A percentile compares a stretch with the other conserved stretches of the same genome.
Conservation (phyloP, 2,329 filamentous ascomycete species). For the Thermothelomyces thermophilus region DNA sequence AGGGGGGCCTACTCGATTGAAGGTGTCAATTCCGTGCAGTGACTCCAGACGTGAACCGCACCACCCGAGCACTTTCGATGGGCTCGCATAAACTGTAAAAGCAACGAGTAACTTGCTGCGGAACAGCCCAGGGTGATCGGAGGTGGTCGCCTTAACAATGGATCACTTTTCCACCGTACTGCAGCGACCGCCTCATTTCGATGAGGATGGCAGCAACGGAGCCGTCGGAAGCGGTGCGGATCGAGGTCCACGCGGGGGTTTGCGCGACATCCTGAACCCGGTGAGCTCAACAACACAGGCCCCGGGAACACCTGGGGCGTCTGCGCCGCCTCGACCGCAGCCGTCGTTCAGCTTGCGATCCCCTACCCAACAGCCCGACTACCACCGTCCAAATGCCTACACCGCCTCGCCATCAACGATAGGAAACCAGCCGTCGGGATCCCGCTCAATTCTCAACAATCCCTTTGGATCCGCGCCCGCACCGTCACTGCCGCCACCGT, state of each 20-base stretch:
- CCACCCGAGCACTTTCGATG: slow-evolving; percentile 20
- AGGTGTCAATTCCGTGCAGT: slow-evolving; percentile 6
- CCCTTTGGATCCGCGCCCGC: slow-evolving; percentile 35
- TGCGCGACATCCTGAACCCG: slow-evolving; percentile 43
- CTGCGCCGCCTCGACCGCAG: slow-evolving; percentile 33
- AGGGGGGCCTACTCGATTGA: slow-evolving; percentile 1
- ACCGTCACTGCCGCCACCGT: slow-evolving; percentile 21
- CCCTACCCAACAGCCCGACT: slow-evolving; percentile 34
- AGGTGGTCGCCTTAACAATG: slow-evolving; percentile 29
- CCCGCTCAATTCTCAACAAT: slow-evolving; percentile 29
- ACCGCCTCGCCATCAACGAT: slow-evolving; percentile 27
- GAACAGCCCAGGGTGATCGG: slow-evolving; percentile 1
- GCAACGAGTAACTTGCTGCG: slow-evolving; percentile 13
- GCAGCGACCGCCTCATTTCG: slow-evolving; percentile 37
- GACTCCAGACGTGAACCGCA: slow-evolving; percentile 5
- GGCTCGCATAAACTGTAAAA: slow-evolving; percentile 21
- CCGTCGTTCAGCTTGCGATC: slow-evolving; percentile 44
- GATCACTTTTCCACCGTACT: slow-evolving; percentile 47
- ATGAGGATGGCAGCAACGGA: slow-evolving; percentile 35
- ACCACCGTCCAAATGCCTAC: slow-evolving; percentile 25
- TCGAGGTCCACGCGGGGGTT: slow-evolving; percentile 31
- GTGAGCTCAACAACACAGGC: slow-evolving; percentile 28
- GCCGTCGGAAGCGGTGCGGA: slow-evolving; percentile 28
- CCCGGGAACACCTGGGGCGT: slow-evolving; percentile 20
- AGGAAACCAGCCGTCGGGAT: slow-evolving; percentile 21